phyloP scores from a whole-genome alignment of 192 early-diverging fungal genomes.

The Rhizophagus sp. region DNA sequence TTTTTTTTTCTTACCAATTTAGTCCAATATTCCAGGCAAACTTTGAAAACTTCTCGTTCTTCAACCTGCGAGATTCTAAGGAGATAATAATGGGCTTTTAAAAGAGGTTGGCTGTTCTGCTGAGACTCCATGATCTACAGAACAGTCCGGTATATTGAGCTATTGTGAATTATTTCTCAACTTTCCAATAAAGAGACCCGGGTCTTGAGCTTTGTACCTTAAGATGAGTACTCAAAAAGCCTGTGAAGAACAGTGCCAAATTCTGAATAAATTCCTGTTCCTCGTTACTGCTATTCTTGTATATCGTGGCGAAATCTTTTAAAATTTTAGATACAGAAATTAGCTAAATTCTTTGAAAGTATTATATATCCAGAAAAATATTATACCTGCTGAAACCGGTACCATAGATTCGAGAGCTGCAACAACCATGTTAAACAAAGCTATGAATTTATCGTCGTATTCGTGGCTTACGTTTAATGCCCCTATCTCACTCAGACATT shows the following conservation, averaged over 20 bases:
- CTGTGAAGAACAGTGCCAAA: slow-evolving; percentile 88
- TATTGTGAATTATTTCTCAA: slow-evolving; percentile 13
- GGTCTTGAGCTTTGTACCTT: slow-evolving; percentile 54
- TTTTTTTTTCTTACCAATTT: slow-evolving; percentile 64
- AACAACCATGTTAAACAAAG: slow-evolving; percentile 86
- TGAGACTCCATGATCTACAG: slow-evolving; percentile 57
- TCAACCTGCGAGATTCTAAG: slow-evolving; percentile 89
- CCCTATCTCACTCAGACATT: slow-evolving; percentile 98
- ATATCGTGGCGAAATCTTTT: slow-evolving; percentile 77
- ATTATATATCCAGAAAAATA: neutral
- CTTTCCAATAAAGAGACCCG: slow-evolving; percentile 1
- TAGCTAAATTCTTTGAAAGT: neutral
- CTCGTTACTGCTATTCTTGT: slow-evolving; percentile 81
- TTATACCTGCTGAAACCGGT: slow-evolving; percentile 66
- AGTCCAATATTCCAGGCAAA: slow-evolving; percentile 97
- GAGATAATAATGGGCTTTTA: slow-evolving; percentile 87
- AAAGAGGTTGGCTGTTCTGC: slow-evolving; percentile 55
- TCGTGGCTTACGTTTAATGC: slow-evolving; percentile 76
- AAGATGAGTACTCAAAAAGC: slow-evolving; percentile 81
- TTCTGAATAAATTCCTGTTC: slow-evolving; percentile 98
- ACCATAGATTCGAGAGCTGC: slow-evolving; percentile 66
- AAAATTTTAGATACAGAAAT: neutral
- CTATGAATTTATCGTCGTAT: slow-evolving; percentile 84
- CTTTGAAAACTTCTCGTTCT: slow-evolving; percentile 98
- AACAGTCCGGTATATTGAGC: slow-evolving; percentile 20